These are phyloP conservation scores for Punica granatum DNA, from an alignment of 345 rosid species.

Conservation along the genomic window DNA sequence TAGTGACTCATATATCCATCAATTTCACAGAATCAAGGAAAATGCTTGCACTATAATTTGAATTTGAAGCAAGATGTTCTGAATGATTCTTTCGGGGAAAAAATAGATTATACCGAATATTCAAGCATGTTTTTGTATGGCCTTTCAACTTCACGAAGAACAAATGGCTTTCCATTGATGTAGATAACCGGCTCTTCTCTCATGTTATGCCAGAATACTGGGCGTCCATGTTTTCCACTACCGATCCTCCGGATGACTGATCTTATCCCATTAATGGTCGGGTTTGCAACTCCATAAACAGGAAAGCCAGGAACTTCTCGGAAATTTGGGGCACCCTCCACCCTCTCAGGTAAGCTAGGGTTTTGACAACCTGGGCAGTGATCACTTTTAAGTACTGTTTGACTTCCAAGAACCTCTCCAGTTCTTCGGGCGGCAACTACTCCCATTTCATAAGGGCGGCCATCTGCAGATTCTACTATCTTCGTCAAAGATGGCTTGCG, in stretches of 20 bases:
- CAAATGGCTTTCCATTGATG: conserved; percentile 94
- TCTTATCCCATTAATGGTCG: conserved; percentile 83
- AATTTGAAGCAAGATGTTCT: not conserved
- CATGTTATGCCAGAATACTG: conserved; percentile 96
- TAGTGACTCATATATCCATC: not conserved
- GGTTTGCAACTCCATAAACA: conserved; percentile 99
- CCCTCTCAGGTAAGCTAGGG: conserved; percentile 68
- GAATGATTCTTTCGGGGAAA: not conserved
- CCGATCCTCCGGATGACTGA: conserved; percentile 85
- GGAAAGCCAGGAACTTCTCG: conserved; percentile 96
- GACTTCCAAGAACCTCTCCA: conserved; percentile 96
- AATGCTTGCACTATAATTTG: not conserved
- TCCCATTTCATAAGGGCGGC: conserved; percentile 86
- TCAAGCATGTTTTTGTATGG: conserved; percentile 96
- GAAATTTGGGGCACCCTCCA: conserved; percentile 98
- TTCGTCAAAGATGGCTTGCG: conserved; percentile 63
- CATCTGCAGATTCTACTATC: conserved; percentile 72
- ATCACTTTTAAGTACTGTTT: conserved; percentile 94
- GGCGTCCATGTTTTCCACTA: conserved; percentile 63
- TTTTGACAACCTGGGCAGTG: conserved; percentile 97
- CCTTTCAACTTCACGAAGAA: conserved; percentile 94
- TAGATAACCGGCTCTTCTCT: conserved; percentile 99
- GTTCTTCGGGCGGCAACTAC: conserved; percentile 83
- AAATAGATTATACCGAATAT: conserved; percentile 52
- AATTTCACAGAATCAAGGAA: not conserved